Conservation (phyloP, 495 filamentous ascomycete genomes). For the Lepidopterella palustris region DNA sequence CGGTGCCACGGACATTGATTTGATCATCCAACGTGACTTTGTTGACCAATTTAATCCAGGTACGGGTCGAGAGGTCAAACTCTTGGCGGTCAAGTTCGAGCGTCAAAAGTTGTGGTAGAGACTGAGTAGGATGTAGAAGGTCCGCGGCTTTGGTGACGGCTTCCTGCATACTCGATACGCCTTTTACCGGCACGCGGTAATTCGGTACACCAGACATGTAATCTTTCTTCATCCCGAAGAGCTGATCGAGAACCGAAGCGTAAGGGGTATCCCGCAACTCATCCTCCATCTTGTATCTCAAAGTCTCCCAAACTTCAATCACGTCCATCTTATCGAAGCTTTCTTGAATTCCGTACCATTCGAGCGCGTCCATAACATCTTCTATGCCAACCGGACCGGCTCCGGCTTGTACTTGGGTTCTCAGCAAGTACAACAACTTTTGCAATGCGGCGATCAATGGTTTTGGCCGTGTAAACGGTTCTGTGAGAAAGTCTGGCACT, state of each 20-base stretch:
- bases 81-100: conserved; percentile 55
- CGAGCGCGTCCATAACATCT: conserved; percentile 25
- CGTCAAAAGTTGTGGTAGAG: conserved; percentile 45
- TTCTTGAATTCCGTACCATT: conserved; percentile 35
- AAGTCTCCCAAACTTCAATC: conserved; percentile 44
- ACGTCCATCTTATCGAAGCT: conserved; percentile 35
- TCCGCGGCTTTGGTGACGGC: conserved; percentile 27
- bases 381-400: conserved; percentile 22
- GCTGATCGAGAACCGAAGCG: conserved; percentile 35
- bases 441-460: conserved; percentile 33
- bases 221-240: conserved; percentile 42
- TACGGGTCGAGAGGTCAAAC: conserved; percentile 46
- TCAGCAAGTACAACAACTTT: conserved; percentile 29
- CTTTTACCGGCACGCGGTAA: conserved; percentile 27
- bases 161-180: conserved; percentile 27
- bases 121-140: conserved; percentile 6
- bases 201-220: conserved; percentile 21
- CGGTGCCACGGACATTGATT: conserved; percentile 41
- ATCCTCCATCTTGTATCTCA: conserved; percentile 47
- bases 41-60: conserved; percentile 55
- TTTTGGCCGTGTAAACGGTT: conserved; percentile 46
- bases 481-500: conserved; percentile 45
- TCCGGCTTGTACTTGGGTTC: conserved; percentile 18
- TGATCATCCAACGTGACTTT: conserved; percentile 50
- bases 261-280: conserved; percentile 46